Evolutionary conservation across 441 rosid genomes (phyloP), one percentile per base, ranked within the genome.

Genomic region (Arabidopsis lyrata): DNA sequence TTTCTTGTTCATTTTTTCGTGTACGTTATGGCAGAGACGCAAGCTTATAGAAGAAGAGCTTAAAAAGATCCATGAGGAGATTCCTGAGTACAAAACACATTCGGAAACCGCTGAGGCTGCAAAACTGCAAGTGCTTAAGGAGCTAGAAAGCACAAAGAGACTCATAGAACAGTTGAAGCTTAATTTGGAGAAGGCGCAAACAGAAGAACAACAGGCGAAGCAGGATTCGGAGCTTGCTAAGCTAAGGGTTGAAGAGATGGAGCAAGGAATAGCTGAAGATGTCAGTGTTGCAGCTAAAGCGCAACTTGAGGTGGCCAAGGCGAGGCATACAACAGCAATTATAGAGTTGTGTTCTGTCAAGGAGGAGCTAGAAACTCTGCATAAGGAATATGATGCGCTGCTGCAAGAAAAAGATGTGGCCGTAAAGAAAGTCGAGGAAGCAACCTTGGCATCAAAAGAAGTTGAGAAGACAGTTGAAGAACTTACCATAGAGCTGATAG

Each of bases 221-320:
- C 97, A 94, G 65, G 99, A 94, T 81, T 89, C 95, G 0, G 97
- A 92, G 74, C 92, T 94, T 16, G 99, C 94, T 67, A 83, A 78
- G 80, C 90, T 94, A 18, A 88, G 97, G 74, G 94, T 90, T 63
- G 91, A 92, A 70, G 99, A 94, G 80, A 84, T 94, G 88, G 87
- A 94, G 73, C 94, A 90, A 74, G 99, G 99, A 63, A 92, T 92
- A 65, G 84, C 89, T 34, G 99, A 89, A 32, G 99, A 92, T 60
- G 88, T 79, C 11, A 94, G 97, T 76, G 90, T 94, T 39, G 99
- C 97, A 49, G 97, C 97, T 11, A 94, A 90, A 84, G 84, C 91
- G 0, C 97, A 94, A 81, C 94, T 92, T 71, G 97, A 92, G 81
- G 97, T 92, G 62, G 99, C 97, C 38, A 90, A 82, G 81, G 87